Base-by-base conservation (phyloP, 1,139 yeast species). In the Hyphopichia wangnamkhiaoensis region DNA sequence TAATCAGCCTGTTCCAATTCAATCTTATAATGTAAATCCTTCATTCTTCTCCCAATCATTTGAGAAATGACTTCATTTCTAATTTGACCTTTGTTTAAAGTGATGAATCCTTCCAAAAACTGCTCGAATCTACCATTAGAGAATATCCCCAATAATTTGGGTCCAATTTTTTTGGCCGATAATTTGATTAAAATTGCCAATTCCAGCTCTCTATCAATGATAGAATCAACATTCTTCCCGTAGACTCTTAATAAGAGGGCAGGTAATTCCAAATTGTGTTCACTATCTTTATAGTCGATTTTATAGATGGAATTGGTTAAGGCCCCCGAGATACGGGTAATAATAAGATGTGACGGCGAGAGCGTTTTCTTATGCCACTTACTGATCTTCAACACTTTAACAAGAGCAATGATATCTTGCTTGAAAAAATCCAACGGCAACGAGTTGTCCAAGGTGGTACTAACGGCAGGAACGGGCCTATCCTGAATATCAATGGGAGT, bases 31-130 rank as follows among this genome's bases (percentile, higher is more conserved):
- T 93, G 98, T 44, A 93, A 73, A 52, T 93, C 98, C 53, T 93
- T 84, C 98, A 93, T 93, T 67, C 98, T 82, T 68, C 96, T 81
- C 8, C 96, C 97, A 48, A 93, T 84, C 70, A 88, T 87, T 48
- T 84, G 83, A 35, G 93, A 82, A 16, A 87, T 82, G 18, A 82
- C 81, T 45, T 87, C 82, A 47, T 82, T 81, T 56, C 95, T 75
- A 41, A 93, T 79, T 49, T 87, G 89, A 10, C 76, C 74, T 51
- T 80, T 84, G 35, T 82, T 79, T 46, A 93, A 72, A 1, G 97
- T 84, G 42, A 79, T 68, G 25, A 90, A 90, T 38, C 93, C 87
- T 39, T 83, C 86, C 47, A 93, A 68, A 56, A 84, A 93, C 61
- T 90, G 96, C 62, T 93, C 98, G 52, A 93, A 82, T 46, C 98